Base-by-base conservation (phyloP, 208 protist species). In the Acanthamoeba triangularis region DNA sequence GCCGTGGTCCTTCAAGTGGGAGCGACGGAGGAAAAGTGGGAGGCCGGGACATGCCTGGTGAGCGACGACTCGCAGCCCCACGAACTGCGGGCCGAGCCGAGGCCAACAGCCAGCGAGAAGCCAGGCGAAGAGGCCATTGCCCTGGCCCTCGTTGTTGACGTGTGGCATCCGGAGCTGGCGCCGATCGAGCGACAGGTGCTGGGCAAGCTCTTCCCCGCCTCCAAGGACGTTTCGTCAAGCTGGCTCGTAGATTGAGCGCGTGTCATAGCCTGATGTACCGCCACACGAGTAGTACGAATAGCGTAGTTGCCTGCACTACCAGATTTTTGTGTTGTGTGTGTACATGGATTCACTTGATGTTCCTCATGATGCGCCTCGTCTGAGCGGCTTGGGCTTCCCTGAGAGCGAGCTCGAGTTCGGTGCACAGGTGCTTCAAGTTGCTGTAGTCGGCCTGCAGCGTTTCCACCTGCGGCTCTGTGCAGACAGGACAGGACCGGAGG, bases 381-480 rank as follows among this genome's bases (percentile, higher is more conserved):
- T 94, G 90, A 30, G 49, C 90, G 25, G 90, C 63, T 23, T 82
- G 90, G 44, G 90, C 90, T 63, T 94, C 90, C 44, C 54, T 78
- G 35, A 94, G 90, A 35, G 90, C 90, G n/a, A 67, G 44, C 69
- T 94, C 90, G 47, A 94, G 41, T 35, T 94, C 67, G 8, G 72
- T 94, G 90, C 90, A 94, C n/a, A 94, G 33, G 90, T 94, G 90
- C 90, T 84, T 94, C 44, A 94, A 47, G 41, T 94, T 94, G 67
- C 44, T 84, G 72, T 94, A 94, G 14, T 94, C 90, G n/a, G 69
- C 90, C 37, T 84, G 90, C 37, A 94, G 47, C 25, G 47, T 67
- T 44, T 94, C 90, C n/a, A 82, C 69, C 7, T 94, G 30, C 28
- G 49, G 90, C 49, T 94, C 87, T 92, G 82, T 35, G 56, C 14